Percentiles rank a stretch among this genome's conserved stretches.
Conservation (phyloP, 1,284 basidiomycete species). For the Heterobasidion occidentale region DNA sequence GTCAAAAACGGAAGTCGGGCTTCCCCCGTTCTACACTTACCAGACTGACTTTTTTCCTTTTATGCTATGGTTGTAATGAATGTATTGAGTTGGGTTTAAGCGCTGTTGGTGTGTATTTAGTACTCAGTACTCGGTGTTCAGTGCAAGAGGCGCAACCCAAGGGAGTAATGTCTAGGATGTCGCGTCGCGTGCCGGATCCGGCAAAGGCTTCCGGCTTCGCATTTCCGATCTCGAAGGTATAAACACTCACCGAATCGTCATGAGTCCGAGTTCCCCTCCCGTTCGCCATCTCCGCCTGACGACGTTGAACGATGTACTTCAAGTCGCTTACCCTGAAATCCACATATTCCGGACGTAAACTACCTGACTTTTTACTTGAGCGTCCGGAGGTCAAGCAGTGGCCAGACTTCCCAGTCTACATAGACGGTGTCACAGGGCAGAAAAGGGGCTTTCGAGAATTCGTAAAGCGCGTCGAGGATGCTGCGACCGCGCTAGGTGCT, state of each 20-base stretch:
- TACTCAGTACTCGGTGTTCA: too few species aligned
- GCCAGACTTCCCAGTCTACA: conserved; percentile 46
- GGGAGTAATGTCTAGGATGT: too few species aligned
- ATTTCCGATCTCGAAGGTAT: not conserved
- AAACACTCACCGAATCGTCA: not conserved
- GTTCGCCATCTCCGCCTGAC: not conserved
- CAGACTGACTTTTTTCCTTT: too few species aligned
- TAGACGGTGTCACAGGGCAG: conserved; percentile 48
- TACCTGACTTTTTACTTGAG: conserved; percentile 46
- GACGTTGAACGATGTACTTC: not conserved
- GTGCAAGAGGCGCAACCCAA: too few species aligned
- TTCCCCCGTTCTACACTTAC: too few species aligned
- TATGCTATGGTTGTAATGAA: too few species aligned
- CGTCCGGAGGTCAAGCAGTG: conserved; percentile 43
- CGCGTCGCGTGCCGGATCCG: too few species aligned
- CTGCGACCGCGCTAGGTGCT: conserved; percentile 47
- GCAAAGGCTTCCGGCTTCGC: too few species aligned
- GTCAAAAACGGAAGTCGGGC: too few species aligned
- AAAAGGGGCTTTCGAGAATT: conserved; percentile 40
- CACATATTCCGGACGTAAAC: conserved; percentile 29
- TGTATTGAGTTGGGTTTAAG: too few species aligned
- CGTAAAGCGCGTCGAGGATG: conserved; percentile 39
- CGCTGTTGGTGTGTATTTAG: too few species aligned
- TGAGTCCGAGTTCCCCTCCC: not conserved
- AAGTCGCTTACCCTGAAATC: not conserved